Conservation (phyloP, 805 yeast species). For the Teunomyces cretensis region DNA sequence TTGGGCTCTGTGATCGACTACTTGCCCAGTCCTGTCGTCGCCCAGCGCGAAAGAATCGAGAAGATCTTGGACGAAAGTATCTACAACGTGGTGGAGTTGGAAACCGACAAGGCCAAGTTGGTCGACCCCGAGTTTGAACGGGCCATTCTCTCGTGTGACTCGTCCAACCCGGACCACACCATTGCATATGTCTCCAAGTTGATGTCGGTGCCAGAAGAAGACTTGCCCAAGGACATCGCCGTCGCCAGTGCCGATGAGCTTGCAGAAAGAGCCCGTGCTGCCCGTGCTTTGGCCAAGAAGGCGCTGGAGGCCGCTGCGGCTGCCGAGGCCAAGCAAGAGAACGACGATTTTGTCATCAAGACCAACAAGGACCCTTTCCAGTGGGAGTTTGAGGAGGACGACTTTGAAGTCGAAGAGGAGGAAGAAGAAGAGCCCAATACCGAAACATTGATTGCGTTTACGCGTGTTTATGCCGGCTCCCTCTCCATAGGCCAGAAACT, state of each 20-base stretch:
- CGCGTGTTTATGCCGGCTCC: conserved; percentile 87
- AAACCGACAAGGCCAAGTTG: conserved; percentile 25
- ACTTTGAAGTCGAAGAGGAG: conserved; percentile 35
- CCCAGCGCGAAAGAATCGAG: conserved; percentile 74
- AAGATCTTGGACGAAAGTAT: conserved; percentile 50
- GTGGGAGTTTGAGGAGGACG: conserved; percentile 52
- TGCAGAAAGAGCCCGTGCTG: conserved; percentile 59
- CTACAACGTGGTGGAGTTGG: conserved; percentile 47
- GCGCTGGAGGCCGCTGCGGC: conserved; percentile 54
- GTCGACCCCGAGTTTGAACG: conserved; percentile 49
- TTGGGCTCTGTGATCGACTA: conserved; percentile 80
- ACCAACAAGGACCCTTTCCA: conserved; percentile 37
- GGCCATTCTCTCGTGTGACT: conserved; percentile 67
- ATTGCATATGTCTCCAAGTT: conserved; percentile 86
- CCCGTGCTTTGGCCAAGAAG: conserved; percentile 64
- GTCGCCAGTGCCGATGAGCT: conserved; percentile 49
- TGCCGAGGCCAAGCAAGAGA: conserved; percentile 17
- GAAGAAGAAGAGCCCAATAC: conserved; percentile 44
- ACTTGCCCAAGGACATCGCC: conserved; percentile 60
- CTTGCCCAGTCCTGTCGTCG: conserved; percentile 76
- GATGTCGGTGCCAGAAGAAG: conserved; percentile 78
- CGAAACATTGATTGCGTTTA: conserved; percentile 82
- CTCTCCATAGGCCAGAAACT: conserved; percentile 72
- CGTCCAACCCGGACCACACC: conserved; percentile 53
- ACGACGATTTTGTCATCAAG: conserved; percentile 27